These are phyloP conservation scores for Lomentospora prolificans DNA, from an alignment of 2,329 filamentous ascomycete species.

Conservation along the genomic window DNA sequence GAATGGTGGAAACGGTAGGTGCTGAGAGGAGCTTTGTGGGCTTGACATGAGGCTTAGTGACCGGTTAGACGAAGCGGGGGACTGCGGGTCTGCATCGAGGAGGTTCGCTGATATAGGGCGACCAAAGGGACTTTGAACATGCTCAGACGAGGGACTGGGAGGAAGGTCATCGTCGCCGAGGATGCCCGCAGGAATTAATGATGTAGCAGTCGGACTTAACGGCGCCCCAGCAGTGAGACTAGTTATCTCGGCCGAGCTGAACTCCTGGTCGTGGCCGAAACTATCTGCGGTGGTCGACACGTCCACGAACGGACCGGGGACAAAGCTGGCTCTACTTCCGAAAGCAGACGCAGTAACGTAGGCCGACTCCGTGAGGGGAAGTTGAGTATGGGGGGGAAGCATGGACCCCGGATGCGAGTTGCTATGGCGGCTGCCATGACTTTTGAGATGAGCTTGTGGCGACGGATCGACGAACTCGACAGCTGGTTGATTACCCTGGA, in stretches of 20 bases:
- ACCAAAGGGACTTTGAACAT: slow-evolving; percentile 17
- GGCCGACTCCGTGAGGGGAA: slow-evolving; percentile 29
- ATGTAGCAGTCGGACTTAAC: slow-evolving; percentile 67
- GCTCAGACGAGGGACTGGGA: slow-evolving; percentile 25
- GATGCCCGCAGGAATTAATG: slow-evolving; percentile 60
- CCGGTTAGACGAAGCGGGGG: slow-evolving; percentile 48
- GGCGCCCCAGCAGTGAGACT: slow-evolving; percentile 55
- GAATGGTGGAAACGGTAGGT: slow-evolving; percentile 39
- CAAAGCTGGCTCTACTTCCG: slow-evolving; percentile 36
- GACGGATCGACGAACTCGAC: slow-evolving; percentile 36
- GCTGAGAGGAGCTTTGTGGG: slow-evolving; percentile 50
- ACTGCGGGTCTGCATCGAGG: slow-evolving; percentile 38
- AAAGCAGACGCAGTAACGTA: slow-evolving; percentile 45
- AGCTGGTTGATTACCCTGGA: slow-evolving; percentile 31
- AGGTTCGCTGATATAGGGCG: slow-evolving; percentile 15
- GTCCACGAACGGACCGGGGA: slow-evolving; percentile 43
- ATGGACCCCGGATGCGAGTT: slow-evolving; percentile 33
- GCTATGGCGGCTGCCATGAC: slow-evolving; percentile 34
- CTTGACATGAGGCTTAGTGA: slow-evolving; percentile 51
- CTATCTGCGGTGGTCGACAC: slow-evolving; percentile 19
- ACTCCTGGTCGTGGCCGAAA: slow-evolving; percentile 22
- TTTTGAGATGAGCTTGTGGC: slow-evolving; percentile 30
- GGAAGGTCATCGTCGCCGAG: slow-evolving; percentile 56
- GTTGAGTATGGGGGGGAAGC: slow-evolving; percentile 28
- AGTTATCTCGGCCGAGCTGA: slow-evolving; percentile 54